Conservation (phyloP, 495 filamentous ascomycete species). For the Xylaria venustula region DNA sequence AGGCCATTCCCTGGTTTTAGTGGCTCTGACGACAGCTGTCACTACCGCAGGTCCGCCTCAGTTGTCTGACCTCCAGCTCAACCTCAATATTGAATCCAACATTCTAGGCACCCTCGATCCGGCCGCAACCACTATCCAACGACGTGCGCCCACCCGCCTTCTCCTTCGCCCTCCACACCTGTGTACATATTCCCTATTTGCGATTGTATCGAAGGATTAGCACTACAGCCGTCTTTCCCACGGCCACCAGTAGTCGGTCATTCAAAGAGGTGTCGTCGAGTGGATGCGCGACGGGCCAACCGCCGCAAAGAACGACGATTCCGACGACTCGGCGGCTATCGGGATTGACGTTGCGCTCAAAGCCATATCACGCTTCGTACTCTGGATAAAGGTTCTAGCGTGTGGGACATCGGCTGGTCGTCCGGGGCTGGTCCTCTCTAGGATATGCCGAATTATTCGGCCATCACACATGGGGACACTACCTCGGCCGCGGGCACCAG, state of each 20-base stretch:
- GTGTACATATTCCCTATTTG: not conserved
- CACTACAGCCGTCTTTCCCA: not conserved
- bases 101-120: not conserved
- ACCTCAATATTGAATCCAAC: too few species aligned
- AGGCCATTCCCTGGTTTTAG: not conserved
- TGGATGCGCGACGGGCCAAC: not conserved
- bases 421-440: conserved; percentile 4
- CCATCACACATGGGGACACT: conserved; percentile 36
- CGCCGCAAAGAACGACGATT: not conserved
- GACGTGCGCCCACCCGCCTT: not conserved
- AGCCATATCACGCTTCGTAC: not conserved
- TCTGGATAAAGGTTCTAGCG: not conserved
- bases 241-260: not conserved
- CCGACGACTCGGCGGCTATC: not conserved
- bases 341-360: not conserved
- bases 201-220: not conserved
- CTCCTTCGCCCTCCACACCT: too few species aligned
- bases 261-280: not conserved
- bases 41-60: not conserved
- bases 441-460: conserved; percentile 47
- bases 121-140: not conserved
- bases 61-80: too few species aligned
- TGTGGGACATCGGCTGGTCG: not conserved
- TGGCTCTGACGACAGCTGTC: conserved; percentile 16
- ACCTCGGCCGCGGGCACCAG: conserved; percentile 22